Base-by-base conservation (phyloP, 1,284 basidiomycete species). In the Irpex sp. region DNA sequence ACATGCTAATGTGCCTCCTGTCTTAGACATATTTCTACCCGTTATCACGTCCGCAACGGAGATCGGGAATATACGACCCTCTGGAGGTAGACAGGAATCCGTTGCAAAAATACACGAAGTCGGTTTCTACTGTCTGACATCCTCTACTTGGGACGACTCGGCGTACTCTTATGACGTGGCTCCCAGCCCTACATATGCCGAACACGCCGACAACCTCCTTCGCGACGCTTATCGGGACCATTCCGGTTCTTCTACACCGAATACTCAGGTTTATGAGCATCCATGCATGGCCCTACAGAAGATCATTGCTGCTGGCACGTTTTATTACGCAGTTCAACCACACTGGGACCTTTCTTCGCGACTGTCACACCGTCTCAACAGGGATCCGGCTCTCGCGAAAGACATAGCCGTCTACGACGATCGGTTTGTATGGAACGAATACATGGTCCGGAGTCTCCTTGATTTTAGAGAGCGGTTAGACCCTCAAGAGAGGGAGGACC, bases 201-300 rank as follows among this genome's bases (percentile, higher is more conserved):
- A 88, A 60, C 74, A 76, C 61, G 68, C 76, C 18, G 86, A 88
- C 66, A 58, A 64, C 33, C 65, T 77, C 16, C 73, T 73, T 62
- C 78, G 82, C 65, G 85, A 88, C 45, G 69, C 73, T 42, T 85
- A 84, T 67, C 52, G 52, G 16, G 52, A 54, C 18, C 39, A 42
- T 42, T 61, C 69, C 0, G 56, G 63, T 23, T 42, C 67, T 2
- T 68, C 75, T 21, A 72, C 80, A 14, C 68, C 76, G 45, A 74
- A 76, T 56, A 70, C 78, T 39, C 75, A 78, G 10, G 75, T 88
- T 12, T 87, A 89, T 68, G 94, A 97, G 69, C 94, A 98, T 71
- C 96, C 97, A 3, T 97, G 94, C 72, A 75, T 85, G 57, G 90
- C 94, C 0, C 83, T 99, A 67, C 91, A 87, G 57, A 98, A 97